phyloP scores from a whole-genome alignment of 2,329 filamentous ascomycete species.

The Phaeosphaeriaceae sp. region DNA sequence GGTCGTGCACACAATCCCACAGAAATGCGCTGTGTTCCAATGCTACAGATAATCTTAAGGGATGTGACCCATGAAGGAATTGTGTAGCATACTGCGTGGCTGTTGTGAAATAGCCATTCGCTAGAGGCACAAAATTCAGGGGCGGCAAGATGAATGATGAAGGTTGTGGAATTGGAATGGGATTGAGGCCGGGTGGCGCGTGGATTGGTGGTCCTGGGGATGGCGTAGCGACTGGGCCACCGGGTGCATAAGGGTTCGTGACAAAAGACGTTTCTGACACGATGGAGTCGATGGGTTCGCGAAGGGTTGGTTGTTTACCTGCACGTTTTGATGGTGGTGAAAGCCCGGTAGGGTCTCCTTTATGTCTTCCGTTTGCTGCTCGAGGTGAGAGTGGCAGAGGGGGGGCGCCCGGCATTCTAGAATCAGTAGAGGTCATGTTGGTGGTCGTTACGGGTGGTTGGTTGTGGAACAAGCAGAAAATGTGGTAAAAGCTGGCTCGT shows the following conservation, averaged over 20 bases:
- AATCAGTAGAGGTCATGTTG: slow-evolving; percentile 43
- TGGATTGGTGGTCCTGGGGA: slow-evolving; percentile 50
- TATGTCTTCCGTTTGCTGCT: slow-evolving; percentile 32
- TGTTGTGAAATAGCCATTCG: slow-evolving; percentile 79
- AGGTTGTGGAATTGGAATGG: slow-evolving; percentile 51
- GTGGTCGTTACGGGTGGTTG: slow-evolving; percentile 69
- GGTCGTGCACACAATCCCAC: slow-evolving; percentile 89
- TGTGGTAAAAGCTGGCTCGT: slow-evolving; percentile 92
- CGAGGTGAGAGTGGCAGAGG: slow-evolving; percentile 31
- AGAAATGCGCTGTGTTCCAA: slow-evolving; percentile 92
- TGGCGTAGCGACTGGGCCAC: slow-evolving; percentile 49
- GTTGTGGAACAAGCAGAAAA: slow-evolving; percentile 96
- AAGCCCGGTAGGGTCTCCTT: slow-evolving; percentile 27
- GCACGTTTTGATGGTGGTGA: slow-evolving; percentile 42
- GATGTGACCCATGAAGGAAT: slow-evolving; percentile 85
- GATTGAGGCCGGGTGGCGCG: slow-evolving; percentile 54
- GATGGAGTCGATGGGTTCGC: slow-evolving; percentile 57
- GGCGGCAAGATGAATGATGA: slow-evolving; percentile 81
- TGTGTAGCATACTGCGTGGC: slow-evolving; percentile 76
- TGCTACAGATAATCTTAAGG: slow-evolving; percentile 85
- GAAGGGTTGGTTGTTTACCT: slow-evolving; percentile 50
- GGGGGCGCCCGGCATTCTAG: slow-evolving; percentile 31
- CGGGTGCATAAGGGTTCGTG: slow-evolving; percentile 56
- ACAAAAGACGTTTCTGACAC: slow-evolving; percentile 58
- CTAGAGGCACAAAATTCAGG: slow-evolving; percentile 81